Evolutionary conservation across 345 rosid species (phyloP), one percentile per base, ranked within the genome.

Genomic region (Eutrema japonicum): DNA sequence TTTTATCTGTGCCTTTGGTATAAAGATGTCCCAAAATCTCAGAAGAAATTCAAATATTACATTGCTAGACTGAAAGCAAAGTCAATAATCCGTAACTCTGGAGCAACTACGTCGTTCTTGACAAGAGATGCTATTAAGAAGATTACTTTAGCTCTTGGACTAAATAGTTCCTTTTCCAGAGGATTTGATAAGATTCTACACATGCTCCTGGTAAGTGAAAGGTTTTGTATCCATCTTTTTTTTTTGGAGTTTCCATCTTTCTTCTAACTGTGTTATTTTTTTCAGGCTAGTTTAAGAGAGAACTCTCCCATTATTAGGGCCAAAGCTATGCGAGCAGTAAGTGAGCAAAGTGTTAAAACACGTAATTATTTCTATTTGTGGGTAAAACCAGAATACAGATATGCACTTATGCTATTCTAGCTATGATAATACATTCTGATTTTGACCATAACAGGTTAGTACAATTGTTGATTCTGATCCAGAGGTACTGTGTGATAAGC

Each of bases 391-490:
- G 70, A 60, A 52, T 50, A 42, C 10, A 66, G 8, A n/a, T n/a
- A n/a, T n/a, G n/a, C n/a, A n/a, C n/a, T 60, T 60, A 68, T 69
- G 41, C 45, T 75, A 29, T 74, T 70, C 38, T 74, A 42, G 50
- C 22, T 64, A 73, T 79, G 43, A 77, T 71, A 41, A 61, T 42
- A 37, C 76, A 52, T 73, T 74, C 59, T 81, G 26, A 75, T 35
- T 68, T 78, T 81, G 65, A 76, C 54, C 64, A 43, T 43, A 79
- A 79, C 89, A 95, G 99, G 98, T 92, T 52, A 92, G 99, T 82
- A 86, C 89, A 64, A 92, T 92, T 74, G 99, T 95, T 61, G 99
- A 95, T 85, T 88, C 87, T 76, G 99, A 95, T 79, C 98, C 99
- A 35, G 99, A 90, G 86, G 99, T 95, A 50, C 79, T 92, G 75